phyloP scores from a whole-genome alignment of 73 alveolate species.

The Halteria grandinella region DNA sequence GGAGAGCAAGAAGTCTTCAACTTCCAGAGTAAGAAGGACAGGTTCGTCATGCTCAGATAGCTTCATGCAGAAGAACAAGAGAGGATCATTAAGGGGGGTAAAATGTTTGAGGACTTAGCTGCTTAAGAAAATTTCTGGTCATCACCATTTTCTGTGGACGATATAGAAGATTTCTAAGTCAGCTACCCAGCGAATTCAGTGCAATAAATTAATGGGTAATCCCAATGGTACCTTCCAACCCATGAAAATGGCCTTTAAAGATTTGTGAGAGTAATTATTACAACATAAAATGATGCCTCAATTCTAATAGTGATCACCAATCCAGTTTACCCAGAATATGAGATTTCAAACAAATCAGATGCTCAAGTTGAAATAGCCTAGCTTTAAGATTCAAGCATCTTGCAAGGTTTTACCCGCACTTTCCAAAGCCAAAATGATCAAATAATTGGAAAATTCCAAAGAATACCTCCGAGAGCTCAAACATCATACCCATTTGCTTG shows the following conservation, averaged over 20 bases:
- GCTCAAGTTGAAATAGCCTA: background rate
- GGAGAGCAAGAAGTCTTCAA: background rate
- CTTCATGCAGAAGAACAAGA: background rate
- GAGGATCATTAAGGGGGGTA: background rate
- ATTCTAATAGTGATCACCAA: slow-evolving; percentile 48
- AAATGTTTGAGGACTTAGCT: slow-evolving; percentile 10
- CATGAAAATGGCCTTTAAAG: slow-evolving; percentile 11
- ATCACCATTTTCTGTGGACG: slow-evolving; percentile 57
- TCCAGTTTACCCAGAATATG: slow-evolving; percentile 68
- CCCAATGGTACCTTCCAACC: slow-evolving; percentile 1
- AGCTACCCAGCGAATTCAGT: slow-evolving; percentile 15
- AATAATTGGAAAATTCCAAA: background rate
- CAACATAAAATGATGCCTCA: slow-evolving; percentile 76
- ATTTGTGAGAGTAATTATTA: slow-evolving; percentile 60
- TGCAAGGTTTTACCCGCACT: no score
- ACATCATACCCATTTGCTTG: slow-evolving; percentile 51
- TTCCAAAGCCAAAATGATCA: background rate
- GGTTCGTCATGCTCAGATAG: slow-evolving; percentile 2
- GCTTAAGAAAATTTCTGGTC: slow-evolving; percentile 57
- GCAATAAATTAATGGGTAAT: background rate
- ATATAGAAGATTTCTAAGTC: slow-evolving; percentile 70
- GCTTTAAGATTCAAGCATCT: background rate
- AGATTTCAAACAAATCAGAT: slow-evolving; percentile 38
- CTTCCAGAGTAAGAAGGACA: slow-evolving; percentile 9
- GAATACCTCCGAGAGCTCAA: background rate